Evolutionary conservation across 257 asterid species (phyloP).

Genomic region (Linderniella brevidens): DNA sequence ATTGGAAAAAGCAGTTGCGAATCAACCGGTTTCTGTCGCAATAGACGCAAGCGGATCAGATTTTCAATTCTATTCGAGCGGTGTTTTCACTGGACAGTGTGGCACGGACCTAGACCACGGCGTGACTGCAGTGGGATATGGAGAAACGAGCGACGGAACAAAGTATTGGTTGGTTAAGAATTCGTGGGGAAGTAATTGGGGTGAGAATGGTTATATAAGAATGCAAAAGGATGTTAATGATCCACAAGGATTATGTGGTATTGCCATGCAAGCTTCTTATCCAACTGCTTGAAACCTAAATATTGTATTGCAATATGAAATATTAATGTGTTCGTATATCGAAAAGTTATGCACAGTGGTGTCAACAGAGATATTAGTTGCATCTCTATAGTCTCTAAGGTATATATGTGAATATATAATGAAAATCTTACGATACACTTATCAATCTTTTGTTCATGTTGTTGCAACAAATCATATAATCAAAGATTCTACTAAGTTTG

Average conservation of each 20-base stretch:
- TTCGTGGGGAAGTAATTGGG: slow-evolving; percentile 26
- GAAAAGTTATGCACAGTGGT: no score
- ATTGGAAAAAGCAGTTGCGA: slow-evolving; percentile 19
- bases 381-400: no score
- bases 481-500: no score
- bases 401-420: no score
- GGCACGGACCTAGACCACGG: slow-evolving; percentile 28
- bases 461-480: no score
- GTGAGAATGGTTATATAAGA: slow-evolving; percentile 22
- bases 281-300: slow-evolving; percentile 17
- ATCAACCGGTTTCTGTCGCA: slow-evolving; percentile 22
- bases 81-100: slow-evolving; percentile 22
- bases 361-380: no score
- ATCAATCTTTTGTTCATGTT: no score
- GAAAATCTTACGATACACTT: no score
- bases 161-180: slow-evolving; percentile 34
- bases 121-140: slow-evolving; percentile 22
- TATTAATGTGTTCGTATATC: no score
- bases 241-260: slow-evolving; percentile 21
- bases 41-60: slow-evolving; percentile 20
- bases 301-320: no score
- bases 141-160: slow-evolving; percentile 14
- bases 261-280: slow-evolving; percentile 32
- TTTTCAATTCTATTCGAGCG: slow-evolving; percentile 21
- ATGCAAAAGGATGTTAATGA: slow-evolving; percentile 18